Evolutionary conservation across 2,329 filamentous ascomycete genomes (phyloP).

Genomic region (Teratosphaeria epicoccoides): DNA sequence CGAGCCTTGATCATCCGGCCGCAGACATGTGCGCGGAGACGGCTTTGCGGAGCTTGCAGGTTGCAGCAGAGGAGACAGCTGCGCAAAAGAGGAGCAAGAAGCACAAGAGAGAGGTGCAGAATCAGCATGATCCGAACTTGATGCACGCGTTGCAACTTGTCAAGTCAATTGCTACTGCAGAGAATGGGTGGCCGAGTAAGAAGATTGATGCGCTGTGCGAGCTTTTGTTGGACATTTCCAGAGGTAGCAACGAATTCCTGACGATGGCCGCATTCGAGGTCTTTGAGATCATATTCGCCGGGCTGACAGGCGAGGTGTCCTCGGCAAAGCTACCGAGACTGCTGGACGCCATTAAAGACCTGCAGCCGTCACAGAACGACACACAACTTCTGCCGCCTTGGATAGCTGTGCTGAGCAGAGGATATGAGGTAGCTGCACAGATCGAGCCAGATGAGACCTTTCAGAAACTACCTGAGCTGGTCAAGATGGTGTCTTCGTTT

Average conservation of each 20-base stretch:
- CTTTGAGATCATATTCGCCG: constrained; percentile 91
- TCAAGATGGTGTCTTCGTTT: constrained; percentile 68
- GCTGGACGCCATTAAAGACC: constrained; percentile 80
- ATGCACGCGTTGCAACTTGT: constrained; percentile 89
- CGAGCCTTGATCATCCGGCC: constrained; percentile 85
- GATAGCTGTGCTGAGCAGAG: constrained; percentile 89
- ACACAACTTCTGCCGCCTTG: constrained; percentile 89
- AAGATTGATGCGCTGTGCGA: constrained; percentile 92
- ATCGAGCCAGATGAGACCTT: constrained; percentile 86
- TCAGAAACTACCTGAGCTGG: constrained; percentile 75
- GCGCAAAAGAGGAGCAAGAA: constrained; percentile 56
- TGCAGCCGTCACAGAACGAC: constrained; percentile 86
- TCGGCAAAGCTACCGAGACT: constrained; percentile 82
- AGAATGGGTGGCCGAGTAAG: constrained; percentile 89
- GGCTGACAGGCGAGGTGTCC: constrained; percentile 77
- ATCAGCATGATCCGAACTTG: constrained; percentile 57
- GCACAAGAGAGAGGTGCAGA: constrained; percentile 46
- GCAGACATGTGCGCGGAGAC: constrained; percentile 94
- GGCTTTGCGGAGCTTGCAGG: constrained; percentile 67
- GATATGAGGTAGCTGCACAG: constrained; percentile 87
- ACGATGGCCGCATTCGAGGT: constrained; percentile 95
- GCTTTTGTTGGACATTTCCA: constrained; percentile 75
- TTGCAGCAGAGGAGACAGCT: constrained; percentile 59
- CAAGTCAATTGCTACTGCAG: constrained; percentile 76
- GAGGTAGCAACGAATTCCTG: constrained; percentile 86